A percentile compares a stretch with the other conserved stretches of the same genome.
Conservation (phyloP, 2,329 filamentous ascomycete species). For the Aspergillus chevalieri region DNA sequence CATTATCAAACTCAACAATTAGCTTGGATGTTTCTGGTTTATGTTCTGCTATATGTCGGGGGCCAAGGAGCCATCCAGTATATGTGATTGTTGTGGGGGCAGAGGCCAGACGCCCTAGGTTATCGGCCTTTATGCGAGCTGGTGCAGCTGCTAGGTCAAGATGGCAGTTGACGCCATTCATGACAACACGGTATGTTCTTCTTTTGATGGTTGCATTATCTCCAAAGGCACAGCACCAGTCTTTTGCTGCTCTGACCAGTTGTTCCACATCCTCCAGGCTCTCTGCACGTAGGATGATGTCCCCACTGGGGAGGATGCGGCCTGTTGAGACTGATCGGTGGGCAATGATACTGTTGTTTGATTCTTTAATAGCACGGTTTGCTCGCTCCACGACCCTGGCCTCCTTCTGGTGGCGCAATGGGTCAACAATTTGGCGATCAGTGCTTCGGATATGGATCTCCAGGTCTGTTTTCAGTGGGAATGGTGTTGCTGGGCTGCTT, state of each 20-base stretch:
- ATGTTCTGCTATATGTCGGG: no score
- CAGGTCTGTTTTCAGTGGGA: neutral
- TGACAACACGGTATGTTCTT: no score
- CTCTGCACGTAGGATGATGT: neutral
- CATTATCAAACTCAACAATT: neutral
- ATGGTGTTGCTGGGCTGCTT: neutral
- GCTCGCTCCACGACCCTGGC: neutral
- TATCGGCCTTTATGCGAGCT: no score
- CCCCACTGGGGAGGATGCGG: neutral
- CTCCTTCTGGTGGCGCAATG: neutral
- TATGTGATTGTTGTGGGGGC: no score
- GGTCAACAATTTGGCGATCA: neutral
- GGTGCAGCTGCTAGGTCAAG: no score
- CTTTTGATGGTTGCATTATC: no score
- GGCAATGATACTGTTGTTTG: neutral
- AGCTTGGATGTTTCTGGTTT: no score
- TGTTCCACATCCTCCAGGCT: neutral
- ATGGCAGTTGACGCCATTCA: no score
- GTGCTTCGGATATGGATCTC: neutral
- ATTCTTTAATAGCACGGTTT: neutral
- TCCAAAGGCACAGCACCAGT: no score
- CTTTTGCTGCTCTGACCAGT: no score
- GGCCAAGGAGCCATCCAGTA: no score
- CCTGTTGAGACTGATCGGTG: neutral
- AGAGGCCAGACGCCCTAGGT: no score